Base-by-base conservation (phyloP, 768 basidiomycete genomes). In the Clitopilus passeckerianus region DNA sequence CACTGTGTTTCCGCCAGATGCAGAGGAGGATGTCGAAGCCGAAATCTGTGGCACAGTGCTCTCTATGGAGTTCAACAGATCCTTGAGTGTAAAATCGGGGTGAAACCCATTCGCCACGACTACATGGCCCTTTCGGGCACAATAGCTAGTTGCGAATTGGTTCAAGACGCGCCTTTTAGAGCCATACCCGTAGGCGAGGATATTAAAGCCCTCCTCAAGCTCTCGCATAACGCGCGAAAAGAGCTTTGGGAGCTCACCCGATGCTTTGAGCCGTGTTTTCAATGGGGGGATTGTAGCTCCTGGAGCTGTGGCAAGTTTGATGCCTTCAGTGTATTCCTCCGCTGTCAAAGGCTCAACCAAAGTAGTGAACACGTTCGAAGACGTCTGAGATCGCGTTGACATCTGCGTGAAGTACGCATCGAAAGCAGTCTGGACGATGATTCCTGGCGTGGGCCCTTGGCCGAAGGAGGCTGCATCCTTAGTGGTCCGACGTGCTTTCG, bases 181-280 rank as follows among this genome's bases (percentile, higher is more conserved):
- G 5, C 96, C 96, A 66, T 86, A 84, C 0, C 96, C 96, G 66
- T 93, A 93, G 71, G 93, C 87, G 18, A 95, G 72, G 46, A 98
- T 74, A 70, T 92, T 95, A 78, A 94, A 98, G 1, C 93, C 95
- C 68, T 87, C 83, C 1, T 77, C 75, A 23, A 98, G 79, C 71
- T 98, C 93, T 61, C 78, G 75, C 46, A 82, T 72, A 69, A 89
- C 90, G 44, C 86, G 82, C 22, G 78, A 74, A 66, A 89, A 87
- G 16, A 83, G 73, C 22, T 55, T 33, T 34, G 30, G 33, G 5
- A 69, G 63, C 34, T 71, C 65, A 67, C 75, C 66, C 57, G 71
- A 60, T 23, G 72, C 56, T 58, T 68, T 60, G 35, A 76, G 61
- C 7, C 66, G 59, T 24, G 59, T 53, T 55, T 60, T 70, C 10